These are phyloP conservation scores for Aspergillus terreus DNA, from an alignment of 2,329 filamentous ascomycete species.

Conservation along the genomic window DNA sequence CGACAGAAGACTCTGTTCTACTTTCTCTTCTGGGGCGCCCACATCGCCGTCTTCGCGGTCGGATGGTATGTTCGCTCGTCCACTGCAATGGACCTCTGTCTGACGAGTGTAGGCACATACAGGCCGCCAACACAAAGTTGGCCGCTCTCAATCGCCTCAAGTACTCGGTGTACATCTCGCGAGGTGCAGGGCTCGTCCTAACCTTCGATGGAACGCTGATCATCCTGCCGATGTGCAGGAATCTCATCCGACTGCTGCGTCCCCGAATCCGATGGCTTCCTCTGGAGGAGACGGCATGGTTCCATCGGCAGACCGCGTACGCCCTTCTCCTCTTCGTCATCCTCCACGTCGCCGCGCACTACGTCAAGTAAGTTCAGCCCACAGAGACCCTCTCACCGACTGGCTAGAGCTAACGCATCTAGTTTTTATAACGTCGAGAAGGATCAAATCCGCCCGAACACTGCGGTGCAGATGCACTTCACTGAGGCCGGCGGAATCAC, in stretches of 20 bases:
- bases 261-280: conserved; percentile 86
- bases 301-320: conserved; percentile 93
- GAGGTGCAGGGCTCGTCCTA: conserved; percentile 84
- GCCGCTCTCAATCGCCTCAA: conserved; percentile 74
- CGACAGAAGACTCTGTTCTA: conserved; percentile 73
- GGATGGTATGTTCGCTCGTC: conserved; percentile 67
- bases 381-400: background rate
- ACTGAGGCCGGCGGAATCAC: conserved; percentile 85
- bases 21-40: conserved; percentile 73
- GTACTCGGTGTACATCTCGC: conserved; percentile 93
- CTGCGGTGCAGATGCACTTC: conserved; percentile 89
- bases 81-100: background rate
- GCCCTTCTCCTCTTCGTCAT: conserved; percentile 77
- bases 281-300: conserved; percentile 95
- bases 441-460: conserved; percentile 72
- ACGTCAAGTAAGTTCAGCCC: conserved; percentile 71
- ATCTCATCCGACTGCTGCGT: conserved; percentile 75
- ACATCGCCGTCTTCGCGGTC: conserved; percentile 73
- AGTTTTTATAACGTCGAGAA: conserved; percentile 95
- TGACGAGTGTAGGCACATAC: conserved; percentile 65
- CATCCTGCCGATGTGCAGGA: conserved; percentile 90
- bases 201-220: conserved; percentile 84
- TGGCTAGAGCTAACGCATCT: conserved; percentile 21
- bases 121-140: conserved; percentile 64
- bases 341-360: conserved; percentile 75